A percentile compares a stretch with the other conserved stretches of the same genome.
These are phyloP conservation scores for Populus trichocarpa DNA, from an alignment of 441 rosid genomes.

Conservation along the genomic window DNA sequence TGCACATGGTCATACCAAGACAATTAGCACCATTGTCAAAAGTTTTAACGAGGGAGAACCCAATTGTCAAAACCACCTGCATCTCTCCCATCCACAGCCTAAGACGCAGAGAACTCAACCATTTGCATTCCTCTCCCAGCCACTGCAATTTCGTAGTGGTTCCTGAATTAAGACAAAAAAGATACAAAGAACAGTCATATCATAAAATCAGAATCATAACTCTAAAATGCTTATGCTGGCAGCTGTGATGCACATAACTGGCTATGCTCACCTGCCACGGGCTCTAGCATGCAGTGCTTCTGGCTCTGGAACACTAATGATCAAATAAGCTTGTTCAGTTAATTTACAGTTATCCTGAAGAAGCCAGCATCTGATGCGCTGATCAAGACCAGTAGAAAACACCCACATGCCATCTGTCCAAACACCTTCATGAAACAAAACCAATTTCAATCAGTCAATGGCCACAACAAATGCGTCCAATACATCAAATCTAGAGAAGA, in stretches of 20 bases:
- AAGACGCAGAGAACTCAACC: conserved; percentile 49
- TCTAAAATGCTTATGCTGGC: not conserved
- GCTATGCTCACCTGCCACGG: conserved; percentile 51
- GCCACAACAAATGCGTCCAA: not conserved
- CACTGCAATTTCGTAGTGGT: conserved; percentile 70
- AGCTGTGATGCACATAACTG: not conserved
- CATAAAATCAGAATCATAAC: not conserved
- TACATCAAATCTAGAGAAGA: not conserved
- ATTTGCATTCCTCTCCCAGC: conserved; percentile 97
- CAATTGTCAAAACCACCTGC: not conserved
- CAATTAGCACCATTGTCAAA: not conserved
- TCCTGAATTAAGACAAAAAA: conserved; percentile 36
- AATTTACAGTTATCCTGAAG: conserved; percentile 45
- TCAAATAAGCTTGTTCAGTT: conserved; percentile 47
- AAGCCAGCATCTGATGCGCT: conserved; percentile 87
- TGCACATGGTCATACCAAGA: not conserved
- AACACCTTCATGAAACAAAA: conserved; percentile 50
- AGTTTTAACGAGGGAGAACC: not conserved
- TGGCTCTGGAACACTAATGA: conserved; percentile 88
- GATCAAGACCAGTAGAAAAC: conserved; percentile 96
- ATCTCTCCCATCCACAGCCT: conserved; percentile 3
- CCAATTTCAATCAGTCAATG: conserved; percentile 23
- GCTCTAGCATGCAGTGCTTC: conserved; percentile 82
- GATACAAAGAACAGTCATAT: not conserved
- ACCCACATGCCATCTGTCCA: conserved; percentile 92